Evolutionary conservation across 73 alveolate genomes (phyloP), one percentile per base, ranked within the genome.

Genomic region (Loxodes magnus): DNA sequence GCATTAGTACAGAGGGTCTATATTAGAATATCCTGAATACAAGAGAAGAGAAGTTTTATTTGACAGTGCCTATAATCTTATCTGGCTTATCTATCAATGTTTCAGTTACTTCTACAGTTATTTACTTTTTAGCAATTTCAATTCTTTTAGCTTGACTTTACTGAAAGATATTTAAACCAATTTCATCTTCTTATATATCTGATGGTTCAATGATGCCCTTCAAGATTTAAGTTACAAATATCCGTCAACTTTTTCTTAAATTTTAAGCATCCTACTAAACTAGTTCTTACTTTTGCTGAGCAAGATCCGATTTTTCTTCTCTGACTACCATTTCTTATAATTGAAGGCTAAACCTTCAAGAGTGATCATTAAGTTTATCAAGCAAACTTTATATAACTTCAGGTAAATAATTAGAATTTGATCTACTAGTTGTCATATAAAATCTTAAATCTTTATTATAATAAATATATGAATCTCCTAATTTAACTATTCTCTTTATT

Each of bases 1-100:
- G 74, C 91, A 94, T 80, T 94, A 92, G 50, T 94, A 94, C 99
- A 94, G 90, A 12, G 99, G 99, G 67, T 94, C 99, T 54, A 94
- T 88, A 49, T 89, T 85, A 30, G 94, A 92, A 35, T 91, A 79
- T 54, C 91, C 99, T 27, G 97, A 26, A 94, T 94, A 49, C 96
- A 88, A 83, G 91, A 94, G 96, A 94, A 94, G 44, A 94, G 82
- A 21, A 88, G 79, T 12, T 97, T 74, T 15, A 97, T 87, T 56
- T 95, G 67, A 80, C 82, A 98, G 10, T 97, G 97, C 37, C 86
- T 84, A 64, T 94, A 94, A 30, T 87, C 94, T 72, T 55, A 74
- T 70, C 99, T 82, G 55, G 94, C 95, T 69, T 83, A 68, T 94
- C 99, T 50, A 94, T 94, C 46, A 78, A 88, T 56, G 74, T 80